Evolutionary conservation across 192 early-diverging fungal species (phyloP).

Genomic region (Coemansia sp.): DNA sequence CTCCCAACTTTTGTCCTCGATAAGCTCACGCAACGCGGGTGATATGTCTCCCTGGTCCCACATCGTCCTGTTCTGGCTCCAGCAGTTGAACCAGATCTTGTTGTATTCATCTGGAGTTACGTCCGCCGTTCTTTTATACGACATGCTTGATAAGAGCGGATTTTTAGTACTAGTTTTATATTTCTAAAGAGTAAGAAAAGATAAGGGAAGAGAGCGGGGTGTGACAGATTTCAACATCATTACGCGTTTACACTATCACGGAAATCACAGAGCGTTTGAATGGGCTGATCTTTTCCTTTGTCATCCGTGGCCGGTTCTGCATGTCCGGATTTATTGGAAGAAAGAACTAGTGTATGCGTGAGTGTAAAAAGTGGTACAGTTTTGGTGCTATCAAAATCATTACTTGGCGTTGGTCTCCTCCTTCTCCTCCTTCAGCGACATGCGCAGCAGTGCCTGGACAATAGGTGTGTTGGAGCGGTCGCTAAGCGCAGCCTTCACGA

Average conservation of each 20-base stretch:
- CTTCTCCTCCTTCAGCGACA: not conserved
- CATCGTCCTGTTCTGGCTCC: conserved; percentile 23
- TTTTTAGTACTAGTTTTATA: not conserved
- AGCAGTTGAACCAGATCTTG: conserved; percentile 34
- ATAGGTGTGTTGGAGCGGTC: conserved; percentile 30
- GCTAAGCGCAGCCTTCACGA: conserved; percentile 20
- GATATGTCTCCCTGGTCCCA: conserved; percentile 53
- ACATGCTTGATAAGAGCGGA: not conserved
- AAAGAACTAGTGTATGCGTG: too few species aligned
- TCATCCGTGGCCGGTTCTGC: too few species aligned
- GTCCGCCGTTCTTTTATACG: conserved; percentile 10
- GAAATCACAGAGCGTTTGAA: too few species aligned
- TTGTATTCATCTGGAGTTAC: conserved; percentile 33
- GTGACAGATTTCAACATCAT: too few species aligned
- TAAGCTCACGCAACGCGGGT: conserved; percentile 48
- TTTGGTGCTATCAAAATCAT: too few species aligned
- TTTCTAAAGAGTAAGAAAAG: not conserved
- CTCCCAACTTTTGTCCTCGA: conserved; percentile 46
- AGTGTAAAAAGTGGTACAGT: too few species aligned
- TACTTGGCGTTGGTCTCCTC: too few species aligned
- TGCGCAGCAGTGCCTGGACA: conserved; percentile 23
- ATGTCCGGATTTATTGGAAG: too few species aligned
- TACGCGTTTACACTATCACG: too few species aligned
- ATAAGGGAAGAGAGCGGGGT: too few species aligned
- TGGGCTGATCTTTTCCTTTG: too few species aligned